These are phyloP conservation scores for Tylopilus cervinicoccineus DNA, from an alignment of 768 basidiomycete genomes.

Conservation along the genomic window DNA sequence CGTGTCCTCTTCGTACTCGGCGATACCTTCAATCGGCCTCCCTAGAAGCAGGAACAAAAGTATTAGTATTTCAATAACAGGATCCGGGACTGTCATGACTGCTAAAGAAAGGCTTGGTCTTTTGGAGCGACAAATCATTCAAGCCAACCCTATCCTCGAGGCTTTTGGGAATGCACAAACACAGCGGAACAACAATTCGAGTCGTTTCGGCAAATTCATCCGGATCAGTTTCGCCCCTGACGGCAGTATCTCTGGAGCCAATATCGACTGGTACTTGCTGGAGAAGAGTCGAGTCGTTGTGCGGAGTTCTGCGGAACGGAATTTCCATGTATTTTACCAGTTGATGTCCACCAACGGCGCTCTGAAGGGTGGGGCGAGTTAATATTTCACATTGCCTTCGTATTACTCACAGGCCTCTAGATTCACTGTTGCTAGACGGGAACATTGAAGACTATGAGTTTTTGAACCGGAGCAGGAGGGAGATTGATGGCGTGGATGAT, in stretches of 20 bases:
- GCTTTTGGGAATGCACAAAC: constrained; percentile 99
- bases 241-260: constrained; percentile 95
- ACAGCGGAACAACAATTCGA: constrained; percentile 96
- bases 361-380: constrained; percentile 55
- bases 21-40: constrained; percentile 64
- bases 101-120: constrained; percentile 79
- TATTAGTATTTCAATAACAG: constrained; percentile 43
- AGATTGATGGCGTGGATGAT: constrained; percentile 97
- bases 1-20: constrained; percentile 47
- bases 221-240: constrained; percentile 90
- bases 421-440: constrained; percentile 69
- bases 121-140: constrained; percentile 92
- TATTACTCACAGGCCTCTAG: constrained; percentile 36
- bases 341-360: constrained; percentile 71
- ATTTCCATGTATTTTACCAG: constrained; percentile 98
- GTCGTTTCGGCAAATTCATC: constrained; percentile 98
- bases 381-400: neutral
- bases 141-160: constrained; percentile 96
- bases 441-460: constrained; percentile 82
- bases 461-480: constrained; percentile 81
- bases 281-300: constrained; percentile 96
- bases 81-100: constrained; percentile 42
- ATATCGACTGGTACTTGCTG: constrained; percentile 97
- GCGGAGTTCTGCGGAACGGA: constrained; percentile 83
- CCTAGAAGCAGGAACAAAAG: constrained; percentile 64